Percentiles rank a stretch among this genome's conserved stretches.
Evolutionary conservation across 1,284 basidiomycete genomes (phyloP).

Genomic region (Nidula niveotomentosa): DNA sequence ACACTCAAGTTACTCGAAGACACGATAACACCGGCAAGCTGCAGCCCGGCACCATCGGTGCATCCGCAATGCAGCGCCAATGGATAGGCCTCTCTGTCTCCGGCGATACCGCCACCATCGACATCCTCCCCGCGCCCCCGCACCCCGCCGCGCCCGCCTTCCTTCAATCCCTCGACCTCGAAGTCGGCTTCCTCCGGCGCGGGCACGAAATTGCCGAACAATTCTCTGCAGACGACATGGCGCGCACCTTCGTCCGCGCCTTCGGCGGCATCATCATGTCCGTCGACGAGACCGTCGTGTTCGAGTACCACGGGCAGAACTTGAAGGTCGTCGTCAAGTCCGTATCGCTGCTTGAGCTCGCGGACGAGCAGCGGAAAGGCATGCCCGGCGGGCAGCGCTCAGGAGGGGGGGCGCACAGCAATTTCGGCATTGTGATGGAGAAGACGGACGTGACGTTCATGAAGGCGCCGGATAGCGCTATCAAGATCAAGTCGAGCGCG

Average conservation of each 20-base stretch:
- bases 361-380: constrained; percentile 53
- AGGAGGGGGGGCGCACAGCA: constrained; percentile 22
- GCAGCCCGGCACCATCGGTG: constrained; percentile 61
- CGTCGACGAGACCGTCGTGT: constrained; percentile 74
- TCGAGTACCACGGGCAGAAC: constrained; percentile 91
- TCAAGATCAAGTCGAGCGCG: constrained; percentile 92
- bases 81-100: constrained; percentile 84
- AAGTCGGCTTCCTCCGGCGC: constrained; percentile 73
- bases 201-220: constrained; percentile 66
- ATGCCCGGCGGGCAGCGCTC: constrained; percentile 22
- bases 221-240: constrained; percentile 88
- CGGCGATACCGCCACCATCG: constrained; percentile 77
- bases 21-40: constrained; percentile 78
- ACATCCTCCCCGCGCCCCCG: constrained; percentile 58
- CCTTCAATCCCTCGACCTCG: constrained; percentile 77
- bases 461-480: constrained; percentile 78
- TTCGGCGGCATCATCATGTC: constrained; percentile 72
- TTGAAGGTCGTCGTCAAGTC: constrained; percentile 75
- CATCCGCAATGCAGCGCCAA: constrained; percentile 71
- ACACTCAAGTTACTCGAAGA: constrained; percentile 33
- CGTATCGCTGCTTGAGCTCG: constrained; percentile 68
- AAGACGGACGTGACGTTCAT: constrained; percentile 90
- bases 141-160: constrained; percentile 63
- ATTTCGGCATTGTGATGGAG: constrained; percentile 82
- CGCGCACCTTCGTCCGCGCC: constrained; percentile 67